Evolutionary conservation across 2,329 filamentous ascomycete species (phyloP).

Genomic region (Fonsecaea erecta): DNA sequence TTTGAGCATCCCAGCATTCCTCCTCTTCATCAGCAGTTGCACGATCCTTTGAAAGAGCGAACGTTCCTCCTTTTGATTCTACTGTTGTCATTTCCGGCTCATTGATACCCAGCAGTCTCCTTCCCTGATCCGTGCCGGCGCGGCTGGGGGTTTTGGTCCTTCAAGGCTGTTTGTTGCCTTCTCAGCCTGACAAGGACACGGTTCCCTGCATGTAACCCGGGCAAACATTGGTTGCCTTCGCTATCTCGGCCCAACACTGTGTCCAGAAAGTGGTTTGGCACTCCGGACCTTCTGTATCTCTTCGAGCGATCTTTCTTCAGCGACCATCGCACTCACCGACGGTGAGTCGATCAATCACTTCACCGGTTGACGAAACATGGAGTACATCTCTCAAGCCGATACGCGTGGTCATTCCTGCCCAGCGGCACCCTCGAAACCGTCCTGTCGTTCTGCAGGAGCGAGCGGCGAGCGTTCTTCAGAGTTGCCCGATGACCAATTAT

Average conservation of each 20-base stretch:
- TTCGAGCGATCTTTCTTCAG: not conserved
- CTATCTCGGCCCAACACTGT: not conserved
- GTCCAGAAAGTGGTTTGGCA: not conserved
- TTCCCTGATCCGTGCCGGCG: not conserved
- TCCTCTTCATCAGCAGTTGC: not conserved
- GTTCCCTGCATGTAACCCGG: not conserved
- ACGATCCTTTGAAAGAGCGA: not conserved
- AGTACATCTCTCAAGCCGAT: not conserved
- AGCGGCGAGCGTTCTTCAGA: not conserved
- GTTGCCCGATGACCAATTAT: not conserved
- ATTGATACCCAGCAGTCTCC: not conserved
- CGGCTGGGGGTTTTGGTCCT: not conserved
- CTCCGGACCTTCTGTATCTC: not conserved
- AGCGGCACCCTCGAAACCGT: constrained; percentile 1
- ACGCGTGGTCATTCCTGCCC: not conserved
- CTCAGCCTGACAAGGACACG: not conserved
- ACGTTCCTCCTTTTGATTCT: not conserved
- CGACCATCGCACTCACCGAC: not conserved
- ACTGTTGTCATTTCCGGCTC: not conserved
- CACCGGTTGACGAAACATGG: constrained; percentile 3
- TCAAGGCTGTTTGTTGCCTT: constrained; percentile 1
- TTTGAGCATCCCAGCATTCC: not conserved
- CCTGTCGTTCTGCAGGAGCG: not conserved
- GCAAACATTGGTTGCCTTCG: not conserved
- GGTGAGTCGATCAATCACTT: not conserved